Evolutionary conservation across 164 flowering plant species (phyloP), one percentile per base, ranked within the genome.

Genomic region (Chimonanthus salicifolius): DNA sequence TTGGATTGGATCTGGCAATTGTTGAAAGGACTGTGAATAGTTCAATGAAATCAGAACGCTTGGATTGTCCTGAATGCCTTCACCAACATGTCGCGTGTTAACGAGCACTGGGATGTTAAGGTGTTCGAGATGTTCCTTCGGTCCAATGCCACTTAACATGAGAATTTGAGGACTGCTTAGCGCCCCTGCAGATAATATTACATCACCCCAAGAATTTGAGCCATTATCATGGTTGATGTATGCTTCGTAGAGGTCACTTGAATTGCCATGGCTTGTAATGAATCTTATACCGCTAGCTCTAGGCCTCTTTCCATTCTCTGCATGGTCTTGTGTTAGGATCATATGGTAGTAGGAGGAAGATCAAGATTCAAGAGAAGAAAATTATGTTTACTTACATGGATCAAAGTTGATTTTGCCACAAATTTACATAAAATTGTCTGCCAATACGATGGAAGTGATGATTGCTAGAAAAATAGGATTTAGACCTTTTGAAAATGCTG

Each of bases 81-180:
- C 50, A 4, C 87, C 87, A 18, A 84, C 87, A 2, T 44, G 71
- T 43, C 60, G 45, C 2, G 65, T 7, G 49, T 82, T 58, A 4
- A 54, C 7, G 3, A 73, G 73, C 3, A 72, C n/a, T 7, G 82
- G 47, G 51, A 86, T 83, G 44, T 78, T 73, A 69, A 78, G 62
- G 8, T 70, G 69, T 51, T 71, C 46, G 21, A 84, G 83, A 46
- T 81, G 81, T 18, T 76, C 49, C 3, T 62, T 33, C 2, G 89
- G 85, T 33, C 89, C 86, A 45, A 86, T 79, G 9, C 86, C 87
- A 48, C 89, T 86, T 48, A 85, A 62, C 74, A 84, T 9, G 3
- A 86, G 78, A 67, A 84, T 72, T 62, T 84, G 87, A 2, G 86
- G 85, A 71, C 86, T 84, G 18, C 88, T 82, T 63, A 82, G 7